Conservation (phyloP, 306 rosid species). For the Castanea crenata region DNA sequence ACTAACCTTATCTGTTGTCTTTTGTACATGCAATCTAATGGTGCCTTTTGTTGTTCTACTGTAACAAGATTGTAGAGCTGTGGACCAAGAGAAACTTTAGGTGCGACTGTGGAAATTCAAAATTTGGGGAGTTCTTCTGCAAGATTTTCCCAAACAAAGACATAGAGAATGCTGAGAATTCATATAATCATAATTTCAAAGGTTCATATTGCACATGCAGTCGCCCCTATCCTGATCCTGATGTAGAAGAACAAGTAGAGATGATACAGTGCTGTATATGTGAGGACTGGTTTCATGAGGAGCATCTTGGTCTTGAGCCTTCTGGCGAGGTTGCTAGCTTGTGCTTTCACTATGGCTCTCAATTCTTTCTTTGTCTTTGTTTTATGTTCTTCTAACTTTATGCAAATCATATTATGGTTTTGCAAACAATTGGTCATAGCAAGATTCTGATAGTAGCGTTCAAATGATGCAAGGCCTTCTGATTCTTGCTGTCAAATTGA, state of each 20-base stretch:
- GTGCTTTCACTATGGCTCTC: constrained; percentile 5
- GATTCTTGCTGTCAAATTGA: too few species aligned
- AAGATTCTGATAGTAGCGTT: too few species aligned
- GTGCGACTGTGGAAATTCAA: constrained; percentile 98
- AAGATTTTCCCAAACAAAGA: constrained; percentile 79
- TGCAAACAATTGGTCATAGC: background rate
- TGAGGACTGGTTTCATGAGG: constrained; percentile 99
- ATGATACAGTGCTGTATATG: constrained; percentile 97
- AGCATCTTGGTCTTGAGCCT: constrained; percentile 82
- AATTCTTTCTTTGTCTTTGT: background rate
- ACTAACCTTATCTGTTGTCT: background rate
- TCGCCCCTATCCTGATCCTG: constrained; percentile 95
- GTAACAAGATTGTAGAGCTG: constrained; percentile 78
- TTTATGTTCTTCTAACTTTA: constrained; percentile 1
- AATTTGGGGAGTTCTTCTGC: constrained; percentile 87
- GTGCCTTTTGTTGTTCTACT: constrained; percentile 20
- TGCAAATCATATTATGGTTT: background rate
- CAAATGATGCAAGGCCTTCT: too few species aligned
- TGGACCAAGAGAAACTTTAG: constrained; percentile 97
- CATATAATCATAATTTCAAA: constrained; percentile 87
- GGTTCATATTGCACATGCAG: constrained; percentile 90
- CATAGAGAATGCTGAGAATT: constrained; percentile 66
- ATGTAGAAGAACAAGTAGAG: constrained; percentile 85
- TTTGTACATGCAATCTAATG: background rate
- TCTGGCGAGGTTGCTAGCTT: constrained; percentile 72